Conservation (phyloP, 1,284 basidiomycete species). For the Heterobasidion annosum region DNA sequence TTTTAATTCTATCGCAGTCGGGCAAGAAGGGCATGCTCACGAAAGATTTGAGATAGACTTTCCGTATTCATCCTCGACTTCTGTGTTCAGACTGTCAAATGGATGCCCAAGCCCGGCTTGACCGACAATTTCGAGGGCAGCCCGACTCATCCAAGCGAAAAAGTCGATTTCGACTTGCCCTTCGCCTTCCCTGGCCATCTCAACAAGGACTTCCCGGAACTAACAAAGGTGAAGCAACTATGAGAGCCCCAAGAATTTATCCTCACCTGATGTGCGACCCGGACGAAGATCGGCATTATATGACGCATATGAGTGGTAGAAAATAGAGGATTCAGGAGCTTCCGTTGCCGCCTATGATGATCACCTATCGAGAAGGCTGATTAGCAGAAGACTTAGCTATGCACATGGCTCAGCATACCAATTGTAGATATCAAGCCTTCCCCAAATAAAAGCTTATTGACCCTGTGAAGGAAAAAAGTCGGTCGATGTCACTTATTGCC, state of each 20-base stretch:
- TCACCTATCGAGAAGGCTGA: slow-evolving; percentile 1
- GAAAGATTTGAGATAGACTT: slow-evolving; percentile 16
- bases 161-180: slow-evolving; percentile 19
- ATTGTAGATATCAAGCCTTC: slow-evolving; percentile 13
- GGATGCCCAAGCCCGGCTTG: slow-evolving; percentile 28
- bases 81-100: slow-evolving; percentile 19
- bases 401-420: slow-evolving; percentile 4
- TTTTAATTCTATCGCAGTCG: slow-evolving; percentile 6
- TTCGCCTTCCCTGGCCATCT: slow-evolving; percentile 5
- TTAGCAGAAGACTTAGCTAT: neutral
- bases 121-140: slow-evolving; percentile 24
- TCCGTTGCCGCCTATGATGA: neutral
- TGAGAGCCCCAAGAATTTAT: neutral
- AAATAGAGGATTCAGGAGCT: neutral
- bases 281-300: slow-evolving; percentile 1
- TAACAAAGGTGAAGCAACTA: neutral
- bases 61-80: slow-evolving; percentile 22
- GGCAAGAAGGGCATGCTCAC: slow-evolving; percentile 12
- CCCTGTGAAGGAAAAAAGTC: slow-evolving; percentile 1
- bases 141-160: slow-evolving; percentile 27
- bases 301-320: neutral
- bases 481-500: neutral
- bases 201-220: neutral
- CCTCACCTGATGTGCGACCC: neutral
- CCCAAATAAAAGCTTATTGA: slow-evolving; percentile 11